phyloP scores from a whole-genome alignment of 192 early-diverging fungal species.

The Gonapodya sp. region DNA sequence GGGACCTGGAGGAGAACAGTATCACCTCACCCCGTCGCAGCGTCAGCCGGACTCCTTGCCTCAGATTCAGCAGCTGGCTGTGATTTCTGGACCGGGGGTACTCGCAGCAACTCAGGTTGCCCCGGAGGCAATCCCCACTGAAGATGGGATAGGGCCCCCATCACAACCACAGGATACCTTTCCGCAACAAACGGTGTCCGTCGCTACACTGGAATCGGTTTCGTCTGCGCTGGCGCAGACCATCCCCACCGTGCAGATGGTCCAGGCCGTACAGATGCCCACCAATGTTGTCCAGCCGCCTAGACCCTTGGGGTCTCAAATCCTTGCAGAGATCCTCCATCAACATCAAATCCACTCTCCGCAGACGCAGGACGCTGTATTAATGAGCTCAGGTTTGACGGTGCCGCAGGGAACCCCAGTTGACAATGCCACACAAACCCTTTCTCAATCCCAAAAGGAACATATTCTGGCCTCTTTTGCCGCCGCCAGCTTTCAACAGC shows the following conservation, averaged over 20 bases:
- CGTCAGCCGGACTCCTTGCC: background rate
- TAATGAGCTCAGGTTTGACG: no score
- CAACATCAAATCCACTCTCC: no score
- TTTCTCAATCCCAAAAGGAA: background rate
- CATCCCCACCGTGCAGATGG: background rate
- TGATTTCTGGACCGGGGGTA: background rate
- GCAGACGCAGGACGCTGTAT: no score
- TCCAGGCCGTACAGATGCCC: background rate
- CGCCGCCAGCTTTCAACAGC: background rate
- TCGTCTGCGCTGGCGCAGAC: background rate
- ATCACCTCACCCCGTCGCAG: background rate
- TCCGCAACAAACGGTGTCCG: background rate
- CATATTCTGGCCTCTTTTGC: background rate
- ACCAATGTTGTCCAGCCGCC: no score
- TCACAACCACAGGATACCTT: background rate
- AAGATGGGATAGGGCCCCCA: background rate
- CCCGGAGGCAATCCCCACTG: background rate
- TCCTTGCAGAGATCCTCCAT: no score
- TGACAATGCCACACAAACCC: no score
- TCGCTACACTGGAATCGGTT: background rate
- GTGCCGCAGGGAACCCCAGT: no score
- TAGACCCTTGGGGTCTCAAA: no score
- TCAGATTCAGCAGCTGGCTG: background rate
- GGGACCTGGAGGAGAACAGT: background rate
- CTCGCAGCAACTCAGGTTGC: background rate